phyloP scores from a whole-genome alignment of 1,284 basidiomycete species.

The Rhodotorula sp. region DNA sequence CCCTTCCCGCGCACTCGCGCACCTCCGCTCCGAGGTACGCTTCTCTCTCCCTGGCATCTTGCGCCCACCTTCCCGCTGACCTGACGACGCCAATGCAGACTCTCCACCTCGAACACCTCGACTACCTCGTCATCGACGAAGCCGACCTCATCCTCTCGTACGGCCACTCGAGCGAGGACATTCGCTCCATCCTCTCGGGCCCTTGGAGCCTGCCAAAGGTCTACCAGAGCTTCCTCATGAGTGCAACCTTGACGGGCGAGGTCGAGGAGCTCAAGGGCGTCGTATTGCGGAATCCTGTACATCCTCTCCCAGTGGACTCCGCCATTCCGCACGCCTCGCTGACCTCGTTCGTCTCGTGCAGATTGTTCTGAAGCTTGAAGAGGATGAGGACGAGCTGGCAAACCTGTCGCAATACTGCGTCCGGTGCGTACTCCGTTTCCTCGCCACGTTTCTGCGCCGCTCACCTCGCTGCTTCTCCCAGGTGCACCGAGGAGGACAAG shows the following conservation, averaged over 20 bases:
- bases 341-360: slow-evolving; percentile 47
- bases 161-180: slow-evolving; percentile 84
- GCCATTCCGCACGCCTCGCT: neutral
- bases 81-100: slow-evolving; percentile 52
- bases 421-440: slow-evolving; percentile 54
- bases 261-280: slow-evolving; percentile 88
- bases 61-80: neutral
- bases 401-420: slow-evolving; percentile 85
- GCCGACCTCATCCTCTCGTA: slow-evolving; percentile 97
- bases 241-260: slow-evolving; percentile 95
- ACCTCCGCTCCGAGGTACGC: slow-evolving; percentile 74
- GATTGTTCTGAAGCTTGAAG: slow-evolving; percentile 82
- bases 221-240: slow-evolving; percentile 95
- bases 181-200: slow-evolving; percentile 77
- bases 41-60: neutral
- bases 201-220: slow-evolving; percentile 74
- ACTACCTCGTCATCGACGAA: slow-evolving; percentile 94
- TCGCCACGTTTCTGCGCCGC: neutral
- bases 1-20: slow-evolving; percentile 75
- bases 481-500: slow-evolving; percentile 91
- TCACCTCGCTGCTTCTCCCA: slow-evolving; percentile 45
- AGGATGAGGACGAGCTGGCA: slow-evolving; percentile 74
- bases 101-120: slow-evolving; percentile 64
- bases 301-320: slow-evolving; percentile 46
- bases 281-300: slow-evolving; percentile 79